Evolutionary conservation across 2,329 filamentous ascomycete genomes (phyloP).

Genomic region (Aspergillus sp.): DNA sequence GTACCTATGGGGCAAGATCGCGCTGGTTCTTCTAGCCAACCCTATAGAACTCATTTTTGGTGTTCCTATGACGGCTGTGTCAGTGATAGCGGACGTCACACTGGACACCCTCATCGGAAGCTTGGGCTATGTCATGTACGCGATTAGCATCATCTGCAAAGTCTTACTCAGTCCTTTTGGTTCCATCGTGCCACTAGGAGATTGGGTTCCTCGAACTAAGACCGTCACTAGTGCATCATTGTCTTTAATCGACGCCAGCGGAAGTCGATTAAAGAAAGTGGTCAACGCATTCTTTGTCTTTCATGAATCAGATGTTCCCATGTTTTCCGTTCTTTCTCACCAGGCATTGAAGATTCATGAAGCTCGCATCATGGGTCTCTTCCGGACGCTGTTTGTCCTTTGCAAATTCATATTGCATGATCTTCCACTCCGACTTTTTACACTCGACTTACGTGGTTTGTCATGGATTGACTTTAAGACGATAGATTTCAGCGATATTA

Average conservation of each 20-base stretch:
- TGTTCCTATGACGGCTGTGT: slow-evolving; percentile 65
- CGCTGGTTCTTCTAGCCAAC: slow-evolving; percentile 71
- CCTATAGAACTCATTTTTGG: slow-evolving; percentile 61
- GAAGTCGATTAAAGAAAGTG: slow-evolving; percentile 32
- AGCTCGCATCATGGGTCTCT: slow-evolving; percentile 40
- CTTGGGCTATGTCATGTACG: slow-evolving; percentile 47
- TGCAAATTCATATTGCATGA: slow-evolving; percentile 40
- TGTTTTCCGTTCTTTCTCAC: slow-evolving; percentile 71
- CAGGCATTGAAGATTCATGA: slow-evolving; percentile 60
- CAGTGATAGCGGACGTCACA: slow-evolving; percentile 67
- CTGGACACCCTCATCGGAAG: slow-evolving; percentile 68
- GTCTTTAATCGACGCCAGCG: slow-evolving; percentile 37
- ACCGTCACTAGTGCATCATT: slow-evolving; percentile 35
- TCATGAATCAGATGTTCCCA: slow-evolving; percentile 58
- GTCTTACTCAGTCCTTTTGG: slow-evolving; percentile 28
- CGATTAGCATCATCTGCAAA: slow-evolving; percentile 28
- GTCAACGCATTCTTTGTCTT: slow-evolving; percentile 35
- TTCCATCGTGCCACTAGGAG: slow-evolving; percentile 25
- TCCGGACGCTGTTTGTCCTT: slow-evolving; percentile 35
- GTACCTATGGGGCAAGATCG: slow-evolving; percentile 82
- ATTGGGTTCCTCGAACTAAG: slow-evolving; percentile 30
- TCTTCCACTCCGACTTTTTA: slow-evolving; percentile 28
- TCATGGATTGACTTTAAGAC: slow-evolving; percentile 15
- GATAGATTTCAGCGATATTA: slow-evolving; percentile 10
- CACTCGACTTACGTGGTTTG: slow-evolving; percentile 17